Evolutionary conservation across 345 rosid genomes (phyloP).

Genomic region (Sisymbrium irio): DNA sequence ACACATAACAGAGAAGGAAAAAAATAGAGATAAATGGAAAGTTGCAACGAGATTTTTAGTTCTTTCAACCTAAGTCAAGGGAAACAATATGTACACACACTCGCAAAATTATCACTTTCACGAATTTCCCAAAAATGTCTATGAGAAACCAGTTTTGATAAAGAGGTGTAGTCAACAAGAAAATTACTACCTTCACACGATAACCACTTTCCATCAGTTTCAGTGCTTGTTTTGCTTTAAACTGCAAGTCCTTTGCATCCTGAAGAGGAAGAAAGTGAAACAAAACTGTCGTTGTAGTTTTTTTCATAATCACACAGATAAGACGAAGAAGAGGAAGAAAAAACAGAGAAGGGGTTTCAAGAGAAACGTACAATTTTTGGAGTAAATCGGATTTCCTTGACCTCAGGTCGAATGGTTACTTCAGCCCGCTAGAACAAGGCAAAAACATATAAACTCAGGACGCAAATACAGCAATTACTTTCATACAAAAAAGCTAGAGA

Average conservation of each 20-base stretch:
- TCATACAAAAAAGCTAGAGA: neutral
- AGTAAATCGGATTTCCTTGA: conserved; percentile 77
- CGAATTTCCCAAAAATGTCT: neutral
- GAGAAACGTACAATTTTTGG: conserved; percentile 67
- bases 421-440: conserved; percentile 29
- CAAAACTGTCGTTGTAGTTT: neutral
- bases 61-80: too few relatives aligned
- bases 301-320: neutral
- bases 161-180: neutral
- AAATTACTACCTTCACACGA: conserved; percentile 71
- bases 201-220: conserved; percentile 80
- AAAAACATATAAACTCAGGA: conserved; percentile 16
- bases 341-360: neutral
- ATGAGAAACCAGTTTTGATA: neutral
- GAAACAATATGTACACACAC: too few relatives aligned
- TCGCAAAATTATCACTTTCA: too few relatives aligned
- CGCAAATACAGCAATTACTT: neutral
- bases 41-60: too few relatives aligned
- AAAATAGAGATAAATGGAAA: neutral
- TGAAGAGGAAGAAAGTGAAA: conserved; percentile 35
- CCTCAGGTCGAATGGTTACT: conserved; percentile 28
- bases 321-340: neutral
- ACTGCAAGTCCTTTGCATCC: conserved; percentile 74
- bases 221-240: conserved; percentile 61
- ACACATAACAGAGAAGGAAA: conserved; percentile 21